Base-by-base conservation (phyloP, 148 eudicot species). In the Silene latifolia region DNA sequence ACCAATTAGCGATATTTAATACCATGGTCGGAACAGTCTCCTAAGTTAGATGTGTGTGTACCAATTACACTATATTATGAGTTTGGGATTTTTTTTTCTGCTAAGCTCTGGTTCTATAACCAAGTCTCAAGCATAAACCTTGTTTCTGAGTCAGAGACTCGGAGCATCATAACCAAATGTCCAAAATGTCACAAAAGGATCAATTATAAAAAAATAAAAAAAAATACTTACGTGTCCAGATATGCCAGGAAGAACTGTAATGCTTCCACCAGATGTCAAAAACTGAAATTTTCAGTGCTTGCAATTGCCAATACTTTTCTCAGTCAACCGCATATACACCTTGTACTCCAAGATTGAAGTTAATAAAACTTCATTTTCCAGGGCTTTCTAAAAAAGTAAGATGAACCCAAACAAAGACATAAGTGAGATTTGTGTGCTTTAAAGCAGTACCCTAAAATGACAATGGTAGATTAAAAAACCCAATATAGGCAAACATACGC, bases 211-310 rank as follows among this genome's bases (percentile, higher is more conserved):
- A 39, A 66, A n/a, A 68, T 48, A 63, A 61, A 7, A 63, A 27
- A 81, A 20, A 25, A 67, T 29, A 67, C 96, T 79, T 84, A 92
- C 98, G 81, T 89, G 82, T 95, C 98, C 98, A 32, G 93, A 88
- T 77, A 95, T 68, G 67, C 98, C 97, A 56, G 98, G 98, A 74
- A 95, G 79, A 75, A 97, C 97, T 61, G 98, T 92, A 56, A 92
- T 84, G 79, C 97, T 95, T 79, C 96, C 98, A 73, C 98, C 98
- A 25, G 92, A 84, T 14, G 98, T 51, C 17, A 14, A 9, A 44
- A 46, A 4, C 20, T 42, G 13, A 42, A 21, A 19, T 11, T 68
- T 20, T n/a, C 71, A 68, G 32, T 7, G 54, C 57, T 10, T 68
- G 8, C 39, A 10, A 24, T 8, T 68, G 72, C 72, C 72, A 10